phyloP scores from a whole-genome alignment of 2,329 filamentous ascomycete species.

The Ceratocystis cacaofunesta region DNA sequence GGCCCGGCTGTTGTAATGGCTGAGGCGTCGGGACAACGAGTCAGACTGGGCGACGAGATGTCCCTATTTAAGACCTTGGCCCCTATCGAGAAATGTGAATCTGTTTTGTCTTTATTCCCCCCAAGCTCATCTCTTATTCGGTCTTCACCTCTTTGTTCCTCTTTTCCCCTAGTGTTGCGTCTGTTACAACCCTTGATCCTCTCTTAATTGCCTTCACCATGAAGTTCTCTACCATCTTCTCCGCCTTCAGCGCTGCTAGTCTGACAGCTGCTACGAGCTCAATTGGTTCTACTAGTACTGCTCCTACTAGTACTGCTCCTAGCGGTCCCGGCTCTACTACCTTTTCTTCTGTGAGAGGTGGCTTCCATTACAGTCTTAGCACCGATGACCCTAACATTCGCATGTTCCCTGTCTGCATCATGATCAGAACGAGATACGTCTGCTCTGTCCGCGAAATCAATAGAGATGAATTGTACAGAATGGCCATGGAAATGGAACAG shows the following conservation, averaged over 20 bases:
- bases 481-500: background rate
- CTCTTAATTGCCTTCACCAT: background rate
- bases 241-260: background rate
- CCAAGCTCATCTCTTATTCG: background rate
- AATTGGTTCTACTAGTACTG: background rate
- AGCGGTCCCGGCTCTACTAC: background rate
- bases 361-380: background rate
- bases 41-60: background rate
- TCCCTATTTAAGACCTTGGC: background rate
- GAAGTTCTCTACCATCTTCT: background rate
- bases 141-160: background rate
- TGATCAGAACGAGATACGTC: no score
- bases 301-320: background rate
- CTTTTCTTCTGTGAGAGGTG: background rate
- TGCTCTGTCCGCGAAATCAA: fast-evolving
- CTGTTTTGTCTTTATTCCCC: background rate
- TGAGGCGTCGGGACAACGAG: background rate
- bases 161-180: background rate
- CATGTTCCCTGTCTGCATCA: background rate
- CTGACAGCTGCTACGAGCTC: background rate
- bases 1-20: background rate
- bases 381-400: background rate
- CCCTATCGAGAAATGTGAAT: background rate
- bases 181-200: background rate
- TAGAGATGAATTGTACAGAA: background rate